phyloP scores from a whole-genome alignment of 2,329 filamentous ascomycete genomes.

The Xylariaceae sp. region DNA sequence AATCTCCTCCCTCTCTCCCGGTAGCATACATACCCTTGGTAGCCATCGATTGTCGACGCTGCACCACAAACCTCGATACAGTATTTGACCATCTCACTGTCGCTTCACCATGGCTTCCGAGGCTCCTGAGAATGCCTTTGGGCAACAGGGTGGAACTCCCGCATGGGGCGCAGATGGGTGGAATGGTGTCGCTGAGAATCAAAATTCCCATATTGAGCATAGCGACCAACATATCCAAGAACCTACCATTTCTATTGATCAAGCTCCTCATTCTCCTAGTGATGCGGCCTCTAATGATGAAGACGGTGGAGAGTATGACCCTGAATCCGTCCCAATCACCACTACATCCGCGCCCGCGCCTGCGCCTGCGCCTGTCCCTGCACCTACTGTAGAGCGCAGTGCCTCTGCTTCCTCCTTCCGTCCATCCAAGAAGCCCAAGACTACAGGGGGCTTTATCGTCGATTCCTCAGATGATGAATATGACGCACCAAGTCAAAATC shows the following conservation, averaged over 20 bases:
- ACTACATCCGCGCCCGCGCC: conserved; percentile 29
- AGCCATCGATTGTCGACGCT: not conserved
- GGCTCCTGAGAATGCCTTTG: conserved; percentile 21
- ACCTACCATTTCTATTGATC: conserved; percentile 46
- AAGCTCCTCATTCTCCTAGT: conserved; percentile 51
- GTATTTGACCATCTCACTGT: not conserved
- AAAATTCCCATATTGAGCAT: conserved; percentile 56
- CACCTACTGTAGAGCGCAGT: conserved; percentile 35
- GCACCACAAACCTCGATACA: not conserved
- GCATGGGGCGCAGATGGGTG: conserved; percentile 55
- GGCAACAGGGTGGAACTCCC: conserved; percentile 27
- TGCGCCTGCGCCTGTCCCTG: no score
- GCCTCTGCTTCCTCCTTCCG: conserved; percentile 40
- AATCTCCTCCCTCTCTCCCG: not conserved
- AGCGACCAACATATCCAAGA: conserved; percentile 59
- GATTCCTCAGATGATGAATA: conserved; percentile 63
- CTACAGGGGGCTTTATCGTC: conserved; percentile 61
- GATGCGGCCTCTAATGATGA: conserved; percentile 52
- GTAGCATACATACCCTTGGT: not conserved
- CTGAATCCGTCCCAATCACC: conserved; percentile 54
- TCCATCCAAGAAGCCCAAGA: conserved; percentile 60
- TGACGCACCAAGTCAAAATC: conserved; percentile 28
- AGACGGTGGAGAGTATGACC: conserved; percentile 61
- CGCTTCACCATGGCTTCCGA: conserved; percentile 35
- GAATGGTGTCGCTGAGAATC: conserved; percentile 58